Base-by-base conservation (phyloP, 2,329 filamentous ascomycete genomes). In the Trichophyton simii region DNA sequence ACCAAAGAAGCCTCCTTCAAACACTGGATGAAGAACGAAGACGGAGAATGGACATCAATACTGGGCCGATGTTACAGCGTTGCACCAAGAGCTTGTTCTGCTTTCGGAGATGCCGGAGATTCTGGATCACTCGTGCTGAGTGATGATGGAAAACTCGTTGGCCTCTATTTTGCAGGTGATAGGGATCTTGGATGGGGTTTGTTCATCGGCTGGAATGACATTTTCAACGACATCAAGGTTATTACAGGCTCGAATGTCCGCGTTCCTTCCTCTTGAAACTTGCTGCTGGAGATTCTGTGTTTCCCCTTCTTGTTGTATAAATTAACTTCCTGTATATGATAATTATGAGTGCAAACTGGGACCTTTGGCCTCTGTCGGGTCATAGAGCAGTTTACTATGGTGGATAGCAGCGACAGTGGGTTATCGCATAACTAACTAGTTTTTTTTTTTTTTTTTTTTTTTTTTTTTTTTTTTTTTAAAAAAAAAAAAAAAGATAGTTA, bases 31-130 rank as follows among this genome's bases (percentile, higher is more conserved):
- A 15, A 18, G 18, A 28, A 31, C 34, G 22, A 42, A 8, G 25
- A 38, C 0, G 34, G 34, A 13, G 15, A 62, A 44, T 31, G 41
- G 61, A 65, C 44, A 61, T 59, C 50, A 54, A 42, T 13, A 36
- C 60, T 46, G 5, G 55, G 55, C 18, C 9, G 2, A 34, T 15
- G 34, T 5, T 42, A 42, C 20, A n/a, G 36, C 11, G 22, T 42
- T 34, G 11, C 28, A 2, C 25, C 55, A 57, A 57, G 13, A 4
- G 2, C 11, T 11, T n/a, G 15, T 25, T 8, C 36, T 42, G 31
- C 34, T 15, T 58, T 58, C 25, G 57, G 57, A 2, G n/a, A 58
- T n/a, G 18, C n/a, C 7, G 57, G 57, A 9, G 34, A 58, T 20
- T 42, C 57, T 11, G 57, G 57, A 2, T 58, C 57, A 1, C 13